Evolutionary conservation across 371 early-diverging fungal genomes (phyloP), one percentile per base, ranked within the genome.

Genomic region (Syncephalastrum sp.): DNA sequence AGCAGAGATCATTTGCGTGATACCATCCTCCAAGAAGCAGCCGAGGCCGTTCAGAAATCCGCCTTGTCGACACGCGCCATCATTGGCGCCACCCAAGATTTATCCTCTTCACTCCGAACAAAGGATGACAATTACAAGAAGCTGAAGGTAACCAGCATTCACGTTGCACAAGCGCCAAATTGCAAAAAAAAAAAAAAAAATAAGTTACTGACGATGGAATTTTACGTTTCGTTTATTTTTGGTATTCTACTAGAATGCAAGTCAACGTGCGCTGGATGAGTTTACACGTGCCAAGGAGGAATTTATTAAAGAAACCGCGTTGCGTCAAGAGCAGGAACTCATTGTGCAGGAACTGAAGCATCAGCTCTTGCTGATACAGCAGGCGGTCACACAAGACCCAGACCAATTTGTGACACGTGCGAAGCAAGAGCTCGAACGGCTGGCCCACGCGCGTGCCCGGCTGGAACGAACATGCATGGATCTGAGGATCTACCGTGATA

Each of bases 281-380:
- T 68, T 79, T 17, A 63, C 63, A 13, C 50, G 64, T 13, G 75
- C 77, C 27, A 74, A 74, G 50, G 75, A 74, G 53, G 77, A 79
- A 33, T 76, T 72, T 48, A 56, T 71, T 3, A 79, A 75, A 43
- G 80, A 79, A 54, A 64, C 66, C 0, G 41, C 58, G 3, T 50
- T 72, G n/a, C 70, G 77, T 13, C 73, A 76, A 53, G 60, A 72
- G 16, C 70, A 72, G 47, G 80, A 79, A 47, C 54, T 59, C 14
- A 65, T 62, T 4, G 68, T 72, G 6, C 38, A 50, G 4, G 71
- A 72, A 42, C 46, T 79, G 38, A 68, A 62, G 19, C 70, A 74
- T 24, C 76, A 79, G 33, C 45, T 75, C 1, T 50, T 60, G 3
- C 42, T 69, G 3, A 47, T 64, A 7, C 65, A 64, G 53, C 64